phyloP scores from a whole-genome alignment of 768 basidiomycete genomes.

The Boletus vinaceobasis region DNA sequence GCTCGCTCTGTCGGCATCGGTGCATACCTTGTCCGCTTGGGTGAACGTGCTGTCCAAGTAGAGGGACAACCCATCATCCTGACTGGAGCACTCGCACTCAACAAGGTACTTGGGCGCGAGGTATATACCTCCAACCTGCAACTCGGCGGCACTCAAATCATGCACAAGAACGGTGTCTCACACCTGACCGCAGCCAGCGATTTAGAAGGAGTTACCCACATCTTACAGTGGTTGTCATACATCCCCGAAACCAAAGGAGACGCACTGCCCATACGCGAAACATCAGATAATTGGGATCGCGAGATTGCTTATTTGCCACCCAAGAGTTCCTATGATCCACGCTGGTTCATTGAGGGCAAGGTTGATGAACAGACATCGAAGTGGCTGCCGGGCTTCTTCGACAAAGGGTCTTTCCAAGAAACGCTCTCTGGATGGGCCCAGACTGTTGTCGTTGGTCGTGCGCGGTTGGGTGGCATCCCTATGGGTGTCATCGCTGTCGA shows the following conservation, averaged over 20 bases:
- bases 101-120: constrained; percentile 98
- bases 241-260: constrained; percentile 81
- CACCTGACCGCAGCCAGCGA: constrained; percentile 95
- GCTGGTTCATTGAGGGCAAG: constrained; percentile 98
- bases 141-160: constrained; percentile 99
- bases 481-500: constrained; percentile 98
- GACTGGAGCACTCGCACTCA: constrained; percentile 93
- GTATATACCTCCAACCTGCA: constrained; percentile 99
- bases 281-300: constrained; percentile 85
- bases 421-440: constrained; percentile 99
- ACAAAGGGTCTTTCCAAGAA: constrained; percentile 97
- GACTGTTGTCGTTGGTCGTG: constrained; percentile 96
- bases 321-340: constrained; percentile 93
- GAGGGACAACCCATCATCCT: constrained; percentile 99
- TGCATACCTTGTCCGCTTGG: constrained; percentile 96
- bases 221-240: constrained; percentile 93
- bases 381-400: constrained; percentile 92
- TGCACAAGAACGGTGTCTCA: constrained; percentile 99
- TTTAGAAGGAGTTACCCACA: constrained; percentile 90
- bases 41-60: constrained; percentile 96
- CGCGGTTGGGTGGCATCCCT: constrained; percentile 93
- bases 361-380: constrained; percentile 72
- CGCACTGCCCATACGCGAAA: constrained; percentile 72
- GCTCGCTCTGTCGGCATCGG: constrained; percentile 99
- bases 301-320: constrained; percentile 86